A percentile compares a stretch with the other conserved stretches of the same genome.
These are phyloP conservation scores for Mycena rebaudengoi DNA, from an alignment of 768 basidiomycete genomes.

Conservation along the genomic window DNA sequence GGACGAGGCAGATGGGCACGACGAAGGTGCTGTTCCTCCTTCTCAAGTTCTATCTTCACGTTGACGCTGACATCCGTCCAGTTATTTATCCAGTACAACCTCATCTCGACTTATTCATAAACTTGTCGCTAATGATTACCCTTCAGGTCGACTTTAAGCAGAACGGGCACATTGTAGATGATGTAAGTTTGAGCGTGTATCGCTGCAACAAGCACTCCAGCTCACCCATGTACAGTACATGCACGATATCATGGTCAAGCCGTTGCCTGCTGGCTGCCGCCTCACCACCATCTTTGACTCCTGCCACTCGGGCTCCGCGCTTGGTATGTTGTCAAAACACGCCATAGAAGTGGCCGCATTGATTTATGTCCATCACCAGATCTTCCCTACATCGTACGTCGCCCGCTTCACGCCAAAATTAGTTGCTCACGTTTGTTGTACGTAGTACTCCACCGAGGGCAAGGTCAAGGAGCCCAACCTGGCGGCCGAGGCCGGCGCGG, in stretches of 20 bases:
- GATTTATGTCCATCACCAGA: constrained; percentile 47
- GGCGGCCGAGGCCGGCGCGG: constrained; percentile 86
- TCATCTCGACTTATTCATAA: neutral
- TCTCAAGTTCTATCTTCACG: no score
- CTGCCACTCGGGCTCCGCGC: constrained; percentile 89
- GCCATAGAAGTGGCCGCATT: neutral
- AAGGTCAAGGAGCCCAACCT: constrained; percentile 95
- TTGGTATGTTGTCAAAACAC: constrained; percentile 57
- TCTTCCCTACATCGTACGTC: constrained; percentile 70
- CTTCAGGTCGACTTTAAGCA: constrained; percentile 56
- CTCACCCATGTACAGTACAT: constrained; percentile 54
- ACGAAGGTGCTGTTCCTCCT: no score
- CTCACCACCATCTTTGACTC: constrained; percentile 86
- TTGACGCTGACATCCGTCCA: constrained; percentile 36
- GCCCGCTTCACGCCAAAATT: neutral
- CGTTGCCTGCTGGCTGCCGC: constrained; percentile 87
- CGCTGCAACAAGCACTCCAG: no score
- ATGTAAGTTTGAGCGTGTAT: constrained; percentile 59
- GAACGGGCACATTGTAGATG: constrained; percentile 86
- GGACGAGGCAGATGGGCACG: constrained; percentile 85
- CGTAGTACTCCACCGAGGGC: constrained; percentile 95
- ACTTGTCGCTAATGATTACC: neutral
- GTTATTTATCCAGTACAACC: constrained; percentile 86
- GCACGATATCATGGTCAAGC: constrained; percentile 82
- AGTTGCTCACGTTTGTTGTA: neutral